Evolutionary conservation across 2,329 filamentous ascomycete species (phyloP).

Genomic region (Exophiala xenobiotica): DNA sequence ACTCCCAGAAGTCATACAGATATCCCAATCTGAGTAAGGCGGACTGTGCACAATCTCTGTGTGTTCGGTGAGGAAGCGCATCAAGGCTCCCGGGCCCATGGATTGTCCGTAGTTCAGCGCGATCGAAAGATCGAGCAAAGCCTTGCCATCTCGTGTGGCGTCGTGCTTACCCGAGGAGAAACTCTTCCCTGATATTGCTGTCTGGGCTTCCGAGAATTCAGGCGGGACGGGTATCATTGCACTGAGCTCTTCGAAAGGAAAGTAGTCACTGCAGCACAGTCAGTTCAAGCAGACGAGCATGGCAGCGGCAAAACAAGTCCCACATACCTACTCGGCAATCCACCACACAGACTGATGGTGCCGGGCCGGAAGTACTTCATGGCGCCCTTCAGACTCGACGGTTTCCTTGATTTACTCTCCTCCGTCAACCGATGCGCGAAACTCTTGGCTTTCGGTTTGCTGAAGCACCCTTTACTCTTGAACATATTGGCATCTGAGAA

Average conservation of each 20-base stretch:
- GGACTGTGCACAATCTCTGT: constrained; percentile 86
- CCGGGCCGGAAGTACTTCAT: constrained; percentile 75
- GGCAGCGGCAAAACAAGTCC: neutral
- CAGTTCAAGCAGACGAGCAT: neutral
- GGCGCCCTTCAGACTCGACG: constrained; percentile 77
- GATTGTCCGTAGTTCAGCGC: constrained; percentile 93
- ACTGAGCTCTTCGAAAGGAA: constrained; percentile 79
- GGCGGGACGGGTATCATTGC: constrained; percentile 70
- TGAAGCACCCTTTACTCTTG: constrained; percentile 38
- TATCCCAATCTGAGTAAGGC: constrained; percentile 87
- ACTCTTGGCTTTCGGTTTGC: constrained; percentile 73
- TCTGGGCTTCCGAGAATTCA: constrained; percentile 69
- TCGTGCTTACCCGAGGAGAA: constrained; percentile 81
- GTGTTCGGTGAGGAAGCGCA: constrained; percentile 91
- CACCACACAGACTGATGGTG: constrained; percentile 88
- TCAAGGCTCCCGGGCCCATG: constrained; percentile 77
- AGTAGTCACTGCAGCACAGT: constrained; percentile 64
- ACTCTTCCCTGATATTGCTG: constrained; percentile 58
- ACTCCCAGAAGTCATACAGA: constrained; percentile 78
- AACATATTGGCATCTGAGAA: constrained; percentile 23
- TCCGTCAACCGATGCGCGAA: constrained; percentile 71
- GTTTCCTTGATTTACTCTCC: constrained; percentile 59
- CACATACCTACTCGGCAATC: constrained; percentile 65
- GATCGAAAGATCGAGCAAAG: constrained; percentile 72
- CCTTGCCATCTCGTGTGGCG: constrained; percentile 58